Conservation (phyloP, 257 asterid genomes). For the Schizonepeta tenuifolia region DNA sequence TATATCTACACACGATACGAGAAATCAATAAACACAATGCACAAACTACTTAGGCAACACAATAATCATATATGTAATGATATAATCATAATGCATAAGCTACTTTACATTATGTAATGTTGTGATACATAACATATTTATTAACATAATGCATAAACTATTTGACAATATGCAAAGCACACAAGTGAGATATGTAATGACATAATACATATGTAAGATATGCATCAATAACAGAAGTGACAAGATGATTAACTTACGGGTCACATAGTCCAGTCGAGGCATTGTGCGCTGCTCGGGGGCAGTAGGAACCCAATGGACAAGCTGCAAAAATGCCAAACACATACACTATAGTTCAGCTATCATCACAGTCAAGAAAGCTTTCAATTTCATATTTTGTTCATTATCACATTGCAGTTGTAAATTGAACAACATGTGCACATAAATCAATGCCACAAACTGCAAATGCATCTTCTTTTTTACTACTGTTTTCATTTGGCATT, state of each 20-base stretch:
- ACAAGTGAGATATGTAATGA: not conserved
- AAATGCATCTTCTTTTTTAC: not conserved
- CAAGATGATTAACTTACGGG: slow-evolving; percentile 66
- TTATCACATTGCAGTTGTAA: not conserved
- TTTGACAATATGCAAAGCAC: not conserved
- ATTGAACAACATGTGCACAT: not conserved
- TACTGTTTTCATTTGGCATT: not conserved
- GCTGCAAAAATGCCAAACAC: slow-evolving; percentile 51
- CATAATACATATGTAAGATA: not conserved
- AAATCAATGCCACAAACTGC: not conserved
- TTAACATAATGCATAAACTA: slow-evolving; percentile 8
- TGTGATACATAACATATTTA: not conserved
- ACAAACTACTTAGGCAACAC: slow-evolving; percentile 4
- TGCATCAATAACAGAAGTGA: not conserved
- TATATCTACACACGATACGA: slow-evolving; percentile 52
- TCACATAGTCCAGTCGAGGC: slow-evolving; percentile 70
- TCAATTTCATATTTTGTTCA: not conserved
- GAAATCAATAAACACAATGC: slow-evolving; percentile 20
- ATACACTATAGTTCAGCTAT: slow-evolving; percentile 10
- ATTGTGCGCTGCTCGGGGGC: slow-evolving; percentile 77
- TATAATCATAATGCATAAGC: no score
- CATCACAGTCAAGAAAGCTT: slow-evolving; percentile 25
- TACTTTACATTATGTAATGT: not conserved
- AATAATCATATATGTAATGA: not conserved
- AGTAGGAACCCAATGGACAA: slow-evolving; percentile 90